Base-by-base conservation (phyloP, 228 moss, liverwort and hornwort genomes). In the Sphagnum magellanicum region DNA sequence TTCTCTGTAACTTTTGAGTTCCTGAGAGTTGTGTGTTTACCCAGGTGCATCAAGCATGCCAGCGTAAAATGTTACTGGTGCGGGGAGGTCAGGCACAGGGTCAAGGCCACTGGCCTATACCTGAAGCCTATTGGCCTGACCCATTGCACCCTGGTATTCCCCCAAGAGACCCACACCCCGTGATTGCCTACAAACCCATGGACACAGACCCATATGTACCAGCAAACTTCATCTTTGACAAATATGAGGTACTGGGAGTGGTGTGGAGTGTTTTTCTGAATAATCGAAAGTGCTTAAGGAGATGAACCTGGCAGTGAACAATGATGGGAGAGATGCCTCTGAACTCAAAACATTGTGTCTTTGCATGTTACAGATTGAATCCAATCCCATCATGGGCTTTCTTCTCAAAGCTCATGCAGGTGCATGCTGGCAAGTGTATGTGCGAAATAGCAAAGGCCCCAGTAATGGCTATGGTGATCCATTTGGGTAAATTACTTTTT, bases 81-180 rank as follows among this genome's bases (percentile, higher is more conserved):
- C 87, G 94, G 70, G 94, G 92, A 63, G 88, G 87, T 60, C 92
- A 86, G 78, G 78, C 83, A 61, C 91, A 91, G 73, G 84, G 87
- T 12, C 98, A 94, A 77, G 98, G 98, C 50, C 90, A 98, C 71
- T 98, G 98, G 98, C 98, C 98, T 66, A 98, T 98, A 68, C 98
- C 98, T 65, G 98, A 98, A 75, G 87, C 94, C 6, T 98, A 93
- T 73, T 92, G 93, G 93, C 92, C 92, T 70, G 98, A 98, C 83
- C 88, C 89, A 61, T 63, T 89, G 50, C 90, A 87, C 69, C 84
- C 82, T 76, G 84, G 81, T 68, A 77, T 92, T 78, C 89, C 92
- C 17, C 84, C 90, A 49, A 81, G 98, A 71, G 94, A 98, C 17
- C 82, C 94, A 52, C 98, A 98, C 75, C 98, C 98, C 63, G 86